phyloP scores from a whole-genome alignment of 2,329 filamentous ascomycete species.

The Cryphonectria naterciae region DNA sequence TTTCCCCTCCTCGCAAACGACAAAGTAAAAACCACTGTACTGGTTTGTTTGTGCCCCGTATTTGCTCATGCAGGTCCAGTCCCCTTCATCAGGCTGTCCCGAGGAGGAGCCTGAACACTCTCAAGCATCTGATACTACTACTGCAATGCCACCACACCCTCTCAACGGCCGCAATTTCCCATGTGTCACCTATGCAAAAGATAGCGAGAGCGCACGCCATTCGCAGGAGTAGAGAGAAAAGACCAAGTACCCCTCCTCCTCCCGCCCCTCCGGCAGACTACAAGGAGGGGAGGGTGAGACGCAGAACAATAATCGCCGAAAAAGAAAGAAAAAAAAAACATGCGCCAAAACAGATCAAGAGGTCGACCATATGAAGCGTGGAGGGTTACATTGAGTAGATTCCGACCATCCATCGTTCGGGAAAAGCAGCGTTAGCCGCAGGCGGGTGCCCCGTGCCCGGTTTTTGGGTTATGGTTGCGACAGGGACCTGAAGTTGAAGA shows the following conservation, averaged over 20 bases:
- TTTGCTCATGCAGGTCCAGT: background rate
- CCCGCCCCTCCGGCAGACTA: background rate
- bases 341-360: background rate
- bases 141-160: background rate
- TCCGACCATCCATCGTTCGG: constrained; percentile 2
- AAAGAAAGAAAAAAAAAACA: background rate
- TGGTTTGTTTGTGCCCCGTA: background rate
- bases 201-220: constrained; percentile 1
- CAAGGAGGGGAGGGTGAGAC: background rate
- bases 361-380: background rate
- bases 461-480: background rate
- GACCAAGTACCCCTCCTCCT: background rate
- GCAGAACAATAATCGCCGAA: background rate
- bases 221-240: background rate
- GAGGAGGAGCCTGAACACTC: background rate
- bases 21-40: background rate
- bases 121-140: background rate
- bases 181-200: constrained; percentile 4
- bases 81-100: background rate
- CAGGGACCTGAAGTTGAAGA: background rate
- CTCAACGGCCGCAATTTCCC: background rate
- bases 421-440: constrained; percentile 8
- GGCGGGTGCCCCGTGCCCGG: constrained; percentile 1
- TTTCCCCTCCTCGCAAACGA: background rate
- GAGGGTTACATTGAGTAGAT: constrained; percentile 5